Evolutionary conservation across 163 green algal species (phyloP), one percentile per base, ranked within the genome.

Genomic region (Chlorella variabilis): DNA sequence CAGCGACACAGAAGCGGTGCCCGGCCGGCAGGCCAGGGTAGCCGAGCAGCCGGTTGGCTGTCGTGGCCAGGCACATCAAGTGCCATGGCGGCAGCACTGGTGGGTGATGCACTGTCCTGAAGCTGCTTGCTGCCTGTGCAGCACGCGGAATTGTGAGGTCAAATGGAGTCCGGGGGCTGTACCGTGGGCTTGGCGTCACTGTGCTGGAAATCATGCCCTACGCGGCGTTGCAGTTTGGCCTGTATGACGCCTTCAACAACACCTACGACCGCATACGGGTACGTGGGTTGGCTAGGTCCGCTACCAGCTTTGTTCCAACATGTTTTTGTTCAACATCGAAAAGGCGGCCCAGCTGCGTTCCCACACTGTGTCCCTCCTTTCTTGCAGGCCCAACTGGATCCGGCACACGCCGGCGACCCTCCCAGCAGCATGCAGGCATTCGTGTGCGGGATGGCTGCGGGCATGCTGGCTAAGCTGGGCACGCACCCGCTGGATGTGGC

Each of bases 151-250:
- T 99, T 29, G 71, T 95, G 38, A 66, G 63, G 27, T 66, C 90
- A 59, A 77, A 90, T 18, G 96, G 96, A 17, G 27, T 95, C 13
- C 31, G 27, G 8, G 97, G 96, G 0, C 86, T 99, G 49, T 99
- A 99, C 87, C 77, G 90, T 11, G 97, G 97, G 20, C 77, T 99
- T 6, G 89, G 90, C 2, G 91, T 98, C 0, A 99, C 97, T 0
- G 84, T 99, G 11, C 58, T 98, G 29, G 96, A 99, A 86, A 99
- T 99, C 77, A 92, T 99, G 65, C 97, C 97, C 2, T 99, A 99
- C 79, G 92, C 96, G 18, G 96, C 95, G 2, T 83, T 99, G 61
- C 96, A 98, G 80, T 99, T 99, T 83, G 94, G 93, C 39, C 41
- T 92, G 36, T 98, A 97, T 62, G 95, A 98, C 71, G 83, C 54